Base-by-base conservation (phyloP, 2,329 filamentous ascomycete genomes). In the Erysiphe neolycopersici region DNA sequence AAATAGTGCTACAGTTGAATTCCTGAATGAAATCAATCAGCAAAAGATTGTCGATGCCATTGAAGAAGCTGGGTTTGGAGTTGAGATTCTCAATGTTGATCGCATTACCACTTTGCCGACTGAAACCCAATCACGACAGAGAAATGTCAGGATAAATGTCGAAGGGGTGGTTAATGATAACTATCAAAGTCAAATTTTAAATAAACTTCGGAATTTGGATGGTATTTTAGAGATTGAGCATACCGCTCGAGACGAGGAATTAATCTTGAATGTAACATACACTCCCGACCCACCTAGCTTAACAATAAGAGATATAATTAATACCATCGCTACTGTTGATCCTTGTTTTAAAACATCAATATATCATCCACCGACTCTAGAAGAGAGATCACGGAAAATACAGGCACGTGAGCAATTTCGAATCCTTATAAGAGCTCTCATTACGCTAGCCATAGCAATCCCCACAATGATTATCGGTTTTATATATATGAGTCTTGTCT, bases 361-460 rank as follows among this genome's bases (percentile, higher is more conserved):
- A 12, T 76, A 83, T 54, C 81, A 87, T 49, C 76, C 81, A 0
- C 80, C 79, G 0, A 84, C 77, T 0, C 67, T 93, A 4, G 85
- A 93, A 26, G 22, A 26, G 22, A 26, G 22, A 5, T 26, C 4
- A 1, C 4, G 22, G 22, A 26, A 26, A 26, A 5, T 26, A 5
- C 22, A 26, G 8, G 22, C 22, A 26, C 22, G 8, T 26, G 22
- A 26, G 22, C 4, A 26, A 26, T 26, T 26, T 26, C 22, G 22
- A 26, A 5, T 26, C 4, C 8, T 26, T 26, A 26, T 26, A 26
- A 26, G 22, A 26, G 22, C 22, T 26, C 22, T 26, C 22, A 26
- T 26, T 6, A 26, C 22, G 22, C 22, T 26, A 26, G 22, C 6
- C 1, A 26, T 26, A 26, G 22, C 22, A 5, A 26, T 26, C 22